These are phyloP conservation scores for Cystofilobasidium bisporidii DNA, from an alignment of 768 basidiomycete genomes.

Conservation along the genomic window DNA sequence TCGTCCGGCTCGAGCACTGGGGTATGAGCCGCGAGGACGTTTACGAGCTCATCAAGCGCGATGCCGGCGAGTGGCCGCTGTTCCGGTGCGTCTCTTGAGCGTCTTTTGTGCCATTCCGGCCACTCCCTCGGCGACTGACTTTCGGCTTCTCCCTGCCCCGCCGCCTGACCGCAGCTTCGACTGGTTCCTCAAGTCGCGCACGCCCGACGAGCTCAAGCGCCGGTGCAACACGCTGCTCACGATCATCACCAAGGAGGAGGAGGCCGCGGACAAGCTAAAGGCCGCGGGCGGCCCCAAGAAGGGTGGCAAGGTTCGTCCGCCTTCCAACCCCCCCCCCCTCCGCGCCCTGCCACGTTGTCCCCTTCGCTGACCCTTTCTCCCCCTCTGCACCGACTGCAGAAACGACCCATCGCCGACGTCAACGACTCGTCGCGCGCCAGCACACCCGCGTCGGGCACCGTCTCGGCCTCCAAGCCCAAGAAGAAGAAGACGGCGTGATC, in stretches of 20 bases:
- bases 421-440: slow-evolving; percentile 18
- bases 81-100: slow-evolving; percentile 63
- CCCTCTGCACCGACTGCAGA: slow-evolving; percentile 13
- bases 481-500: not conserved
- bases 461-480: slow-evolving; percentile 5
- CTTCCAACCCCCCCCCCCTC: not conserved
- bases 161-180: slow-evolving; percentile 55
- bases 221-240: slow-evolving; percentile 75
- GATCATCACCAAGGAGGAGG: slow-evolving; percentile 80
- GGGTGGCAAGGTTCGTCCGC: not conserved
- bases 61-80: slow-evolving; percentile 91
- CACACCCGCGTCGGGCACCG: slow-evolving; percentile 15
- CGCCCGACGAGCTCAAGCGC: slow-evolving; percentile 75
- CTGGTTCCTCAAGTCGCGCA: slow-evolving; percentile 95
- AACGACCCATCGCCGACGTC: slow-evolving; percentile 30
- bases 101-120: not conserved
- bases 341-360: no score
- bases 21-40: slow-evolving; percentile 74
- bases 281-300: slow-evolving; percentile 48
- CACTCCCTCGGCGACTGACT: no score
- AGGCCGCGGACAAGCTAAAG: slow-evolving; percentile 53
- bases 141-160: slow-evolving; percentile 9
- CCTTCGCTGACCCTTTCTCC: not conserved
- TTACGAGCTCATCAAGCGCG: slow-evolving; percentile 89
- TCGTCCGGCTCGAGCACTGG: slow-evolving; percentile 80